Conservation (phyloP, 2,329 filamentous ascomycete species). For the Bertia moriformis region DNA sequence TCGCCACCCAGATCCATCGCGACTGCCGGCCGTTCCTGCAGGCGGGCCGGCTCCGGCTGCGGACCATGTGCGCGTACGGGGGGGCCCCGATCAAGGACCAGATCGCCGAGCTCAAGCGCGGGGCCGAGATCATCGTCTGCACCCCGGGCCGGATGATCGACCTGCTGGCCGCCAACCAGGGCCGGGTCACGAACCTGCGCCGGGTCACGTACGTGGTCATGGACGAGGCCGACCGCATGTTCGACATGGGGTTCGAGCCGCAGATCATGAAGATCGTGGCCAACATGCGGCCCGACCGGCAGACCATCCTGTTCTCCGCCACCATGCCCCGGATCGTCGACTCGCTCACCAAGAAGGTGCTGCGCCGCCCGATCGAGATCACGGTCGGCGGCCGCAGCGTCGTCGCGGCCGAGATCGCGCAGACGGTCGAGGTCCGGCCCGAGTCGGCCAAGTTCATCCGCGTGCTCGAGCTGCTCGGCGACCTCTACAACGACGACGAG, state of each 20-base stretch:
- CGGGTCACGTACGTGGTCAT: conserved; percentile 87
- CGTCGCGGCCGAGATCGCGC: conserved; percentile 83
- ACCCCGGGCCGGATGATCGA: conserved; percentile 94
- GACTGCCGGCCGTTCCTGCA: conserved; percentile 93
- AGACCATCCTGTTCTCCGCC: conserved; percentile 90
- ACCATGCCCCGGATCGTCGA: conserved; percentile 94
- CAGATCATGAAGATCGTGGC: conserved; percentile 94
- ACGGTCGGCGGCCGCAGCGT: conserved; percentile 80
- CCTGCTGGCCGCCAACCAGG: conserved; percentile 79
- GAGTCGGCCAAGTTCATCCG: conserved; percentile 74
- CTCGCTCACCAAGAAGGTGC: conserved; percentile 72
- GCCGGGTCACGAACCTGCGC: conserved; percentile 80
- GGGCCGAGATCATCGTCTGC: conserved; percentile 86
- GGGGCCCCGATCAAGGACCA: conserved; percentile 94
- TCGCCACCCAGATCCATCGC: conserved; percentile 83
- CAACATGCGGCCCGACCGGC: conserved; percentile 80
- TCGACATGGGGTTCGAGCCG: conserved; percentile 98
- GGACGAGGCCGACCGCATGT: conserved; percentile 97
- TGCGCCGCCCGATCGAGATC: conserved; percentile 78
- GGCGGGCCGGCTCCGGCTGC: conserved; percentile 65
- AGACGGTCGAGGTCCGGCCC: conserved; percentile 75
- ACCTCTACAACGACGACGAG: conserved; percentile 74
- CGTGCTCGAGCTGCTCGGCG: conserved; percentile 72
- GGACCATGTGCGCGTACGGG: conserved; percentile 84
- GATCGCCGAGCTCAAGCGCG: conserved; percentile 89